Percentiles rank a stretch among this genome's conserved stretches.
Evolutionary conservation across 139 green algal species (phyloP).

Genomic region (Chlorella sp.): DNA sequence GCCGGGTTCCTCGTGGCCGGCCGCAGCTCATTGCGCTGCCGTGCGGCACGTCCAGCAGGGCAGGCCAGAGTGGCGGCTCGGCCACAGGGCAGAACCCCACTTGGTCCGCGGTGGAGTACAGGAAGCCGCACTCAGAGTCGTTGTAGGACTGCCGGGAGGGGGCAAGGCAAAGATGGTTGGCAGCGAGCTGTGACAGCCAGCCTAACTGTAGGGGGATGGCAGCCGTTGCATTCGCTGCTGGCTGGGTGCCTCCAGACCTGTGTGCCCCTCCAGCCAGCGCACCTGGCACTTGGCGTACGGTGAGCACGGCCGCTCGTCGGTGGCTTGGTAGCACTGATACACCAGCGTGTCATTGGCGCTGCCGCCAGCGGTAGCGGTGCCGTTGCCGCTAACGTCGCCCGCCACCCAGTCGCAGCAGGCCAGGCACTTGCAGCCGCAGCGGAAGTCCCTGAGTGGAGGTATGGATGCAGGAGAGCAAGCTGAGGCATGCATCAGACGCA

Average conservation of each 20-base stretch:
- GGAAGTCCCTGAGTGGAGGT: slow-evolving; percentile 27
- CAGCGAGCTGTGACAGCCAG: no score
- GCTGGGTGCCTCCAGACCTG: no score
- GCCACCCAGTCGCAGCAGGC: slow-evolving; percentile 71
- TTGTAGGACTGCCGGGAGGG: slow-evolving; percentile 44
- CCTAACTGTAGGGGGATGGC: no score
- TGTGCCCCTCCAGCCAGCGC: no score
- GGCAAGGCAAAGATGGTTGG: not conserved
- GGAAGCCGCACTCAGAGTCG: slow-evolving; percentile 56
- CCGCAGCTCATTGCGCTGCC: no score
- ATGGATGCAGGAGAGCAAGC: no score
- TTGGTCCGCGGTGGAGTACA: slow-evolving; percentile 66
- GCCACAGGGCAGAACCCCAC: slow-evolving; percentile 63
- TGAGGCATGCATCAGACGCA: no score
- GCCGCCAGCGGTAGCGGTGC: not conserved
- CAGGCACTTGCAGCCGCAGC: slow-evolving; percentile 67
- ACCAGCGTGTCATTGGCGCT: not conserved
- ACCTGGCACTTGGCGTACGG: slow-evolving; percentile 69
- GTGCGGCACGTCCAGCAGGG: slow-evolving; percentile 50
- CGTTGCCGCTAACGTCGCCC: not conserved
- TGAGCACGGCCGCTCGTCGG: slow-evolving; percentile 57
- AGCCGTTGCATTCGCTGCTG: no score
- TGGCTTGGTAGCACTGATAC: slow-evolving; percentile 64
- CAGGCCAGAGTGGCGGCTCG: slow-evolving; percentile 64
- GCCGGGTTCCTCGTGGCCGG: no score